Evolutionary conservation across 176 grass and related monocot species (phyloP).

Genomic region (Tillandsia fasciculata): DNA sequence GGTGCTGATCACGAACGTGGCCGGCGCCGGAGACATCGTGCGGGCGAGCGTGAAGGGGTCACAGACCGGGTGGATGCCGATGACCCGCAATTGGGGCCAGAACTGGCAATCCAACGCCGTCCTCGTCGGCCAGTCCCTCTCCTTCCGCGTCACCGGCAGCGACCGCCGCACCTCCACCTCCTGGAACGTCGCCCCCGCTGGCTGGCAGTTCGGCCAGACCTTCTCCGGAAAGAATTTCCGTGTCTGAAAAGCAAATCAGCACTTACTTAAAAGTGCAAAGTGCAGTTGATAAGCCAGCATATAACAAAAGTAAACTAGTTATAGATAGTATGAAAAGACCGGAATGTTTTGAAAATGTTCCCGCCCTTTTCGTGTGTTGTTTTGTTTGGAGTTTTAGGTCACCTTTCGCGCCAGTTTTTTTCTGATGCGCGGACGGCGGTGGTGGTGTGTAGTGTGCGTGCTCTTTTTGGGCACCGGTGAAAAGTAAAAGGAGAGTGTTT

Average conservation of each 20-base stretch:
- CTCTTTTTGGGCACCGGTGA: no score
- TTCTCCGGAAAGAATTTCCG: slow-evolving; percentile 46
- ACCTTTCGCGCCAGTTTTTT: no score
- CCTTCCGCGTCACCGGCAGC: slow-evolving; percentile 38
- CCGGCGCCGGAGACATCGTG: slow-evolving; percentile 40
- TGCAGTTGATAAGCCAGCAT: neutral
- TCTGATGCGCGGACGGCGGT: no score
- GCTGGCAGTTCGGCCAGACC: slow-evolving; percentile 50
- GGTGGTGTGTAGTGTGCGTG: no score
- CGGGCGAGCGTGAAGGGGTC: slow-evolving; percentile 38
- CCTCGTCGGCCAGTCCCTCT: slow-evolving; percentile 35
- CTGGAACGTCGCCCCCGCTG: slow-evolving; percentile 34
- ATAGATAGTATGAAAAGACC: no score
- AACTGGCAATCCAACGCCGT: slow-evolving; percentile 51
- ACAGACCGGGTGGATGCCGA: slow-evolving; percentile 40
- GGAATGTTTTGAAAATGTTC: no score
- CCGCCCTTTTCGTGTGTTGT: no score
- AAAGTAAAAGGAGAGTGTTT: no score
- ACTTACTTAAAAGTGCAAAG: neutral
- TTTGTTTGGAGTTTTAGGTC: no score
- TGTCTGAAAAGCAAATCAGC: neutral
- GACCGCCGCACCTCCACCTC: slow-evolving; percentile 49
- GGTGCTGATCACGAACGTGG: slow-evolving; percentile 48
- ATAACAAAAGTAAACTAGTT: neutral
- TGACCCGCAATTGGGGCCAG: slow-evolving; percentile 53